These are phyloP conservation scores for Paxillus rubicundulus DNA, from an alignment of 768 basidiomycete species.

Conservation along the genomic window DNA sequence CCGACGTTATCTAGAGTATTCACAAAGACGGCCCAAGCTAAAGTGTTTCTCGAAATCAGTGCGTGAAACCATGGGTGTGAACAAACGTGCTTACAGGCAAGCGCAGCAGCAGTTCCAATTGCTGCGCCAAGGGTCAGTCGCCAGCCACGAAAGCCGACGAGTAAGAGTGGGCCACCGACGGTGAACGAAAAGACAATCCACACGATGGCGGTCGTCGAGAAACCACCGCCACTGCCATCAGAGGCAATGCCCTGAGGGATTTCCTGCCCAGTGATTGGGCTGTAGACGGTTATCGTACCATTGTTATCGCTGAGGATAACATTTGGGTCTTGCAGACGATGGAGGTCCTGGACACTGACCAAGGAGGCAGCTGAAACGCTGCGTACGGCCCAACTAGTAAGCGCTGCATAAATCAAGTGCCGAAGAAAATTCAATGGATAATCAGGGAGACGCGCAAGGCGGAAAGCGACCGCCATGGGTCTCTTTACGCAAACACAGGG, in stretches of 20 bases:
- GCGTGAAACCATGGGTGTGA: neutral
- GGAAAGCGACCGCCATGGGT: slow-evolving; percentile 28
- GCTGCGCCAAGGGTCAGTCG: slow-evolving; percentile 55
- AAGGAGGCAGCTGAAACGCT: slow-evolving; percentile 9
- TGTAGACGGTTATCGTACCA: slow-evolving; percentile 45
- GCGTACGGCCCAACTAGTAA: slow-evolving; percentile 9
- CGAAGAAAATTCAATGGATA: slow-evolving; percentile 17
- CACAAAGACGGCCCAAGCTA: slow-evolving; percentile 64
- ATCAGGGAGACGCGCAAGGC: slow-evolving; percentile 2
- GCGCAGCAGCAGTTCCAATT: slow-evolving; percentile 47
- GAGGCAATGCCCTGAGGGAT: slow-evolving; percentile 55
- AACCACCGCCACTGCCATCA: slow-evolving; percentile 56
- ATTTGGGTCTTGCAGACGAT: slow-evolving; percentile 28
- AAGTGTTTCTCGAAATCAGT: neutral
- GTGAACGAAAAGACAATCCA: slow-evolving; percentile 57
- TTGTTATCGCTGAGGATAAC: slow-evolving; percentile 22
- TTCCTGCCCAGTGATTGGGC: slow-evolving; percentile 39
- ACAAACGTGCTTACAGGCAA: slow-evolving; percentile 39
- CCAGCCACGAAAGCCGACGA: slow-evolving; percentile 57
- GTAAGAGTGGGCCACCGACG: slow-evolving; percentile 52
- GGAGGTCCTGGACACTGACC: slow-evolving; percentile 13
- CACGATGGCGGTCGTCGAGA: slow-evolving; percentile 47
- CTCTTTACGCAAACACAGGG: slow-evolving; percentile 14
- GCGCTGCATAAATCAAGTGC: slow-evolving; percentile 12
- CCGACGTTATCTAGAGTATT: slow-evolving; percentile 51